Conservation (phyloP, 179 eudicot species). For the Vitellaria paradoxa region DNA sequence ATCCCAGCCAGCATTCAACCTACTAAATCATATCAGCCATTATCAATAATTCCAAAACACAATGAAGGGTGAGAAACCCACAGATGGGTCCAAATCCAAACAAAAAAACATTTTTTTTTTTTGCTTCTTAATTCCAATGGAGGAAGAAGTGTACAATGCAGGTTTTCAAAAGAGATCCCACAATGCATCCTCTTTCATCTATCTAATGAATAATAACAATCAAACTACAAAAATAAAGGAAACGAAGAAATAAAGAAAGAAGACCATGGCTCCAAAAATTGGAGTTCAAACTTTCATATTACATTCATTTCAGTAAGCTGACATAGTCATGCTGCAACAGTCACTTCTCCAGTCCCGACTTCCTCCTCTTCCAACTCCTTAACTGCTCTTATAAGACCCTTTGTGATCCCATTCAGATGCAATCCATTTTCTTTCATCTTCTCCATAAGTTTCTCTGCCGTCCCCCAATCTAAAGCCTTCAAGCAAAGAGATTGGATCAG, state of each 20-base stretch:
- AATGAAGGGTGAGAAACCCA: too few relatives aligned
- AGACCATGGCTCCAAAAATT: neutral
- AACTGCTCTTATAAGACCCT: conserved; percentile 66
- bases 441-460: conserved; percentile 64
- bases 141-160: neutral
- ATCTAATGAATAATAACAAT: neutral
- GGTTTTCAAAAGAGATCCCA: neutral
- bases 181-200: conserved; percentile 10
- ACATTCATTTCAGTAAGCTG: conserved; percentile 5
- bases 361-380: conserved; percentile 71
- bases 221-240: neutral
- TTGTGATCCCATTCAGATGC: conserved; percentile 61
- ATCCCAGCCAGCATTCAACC: neutral
- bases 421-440: conserved; percentile 69
- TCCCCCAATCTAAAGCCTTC: conserved; percentile 82
- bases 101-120: neutral
- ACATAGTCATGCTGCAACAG: conserved; percentile 13
- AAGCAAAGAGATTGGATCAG: conserved; percentile 85
- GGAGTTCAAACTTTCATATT: neutral
- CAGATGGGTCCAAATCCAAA: neutral
- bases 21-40: neutral
- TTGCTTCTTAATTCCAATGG: neutral
- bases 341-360: conserved; percentile 8
- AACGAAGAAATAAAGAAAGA: neutral
- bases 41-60: neutral